Evolutionary conservation across 1,284 basidiomycete species (phyloP).

Genomic region (Volvariella volvacea): DNA sequence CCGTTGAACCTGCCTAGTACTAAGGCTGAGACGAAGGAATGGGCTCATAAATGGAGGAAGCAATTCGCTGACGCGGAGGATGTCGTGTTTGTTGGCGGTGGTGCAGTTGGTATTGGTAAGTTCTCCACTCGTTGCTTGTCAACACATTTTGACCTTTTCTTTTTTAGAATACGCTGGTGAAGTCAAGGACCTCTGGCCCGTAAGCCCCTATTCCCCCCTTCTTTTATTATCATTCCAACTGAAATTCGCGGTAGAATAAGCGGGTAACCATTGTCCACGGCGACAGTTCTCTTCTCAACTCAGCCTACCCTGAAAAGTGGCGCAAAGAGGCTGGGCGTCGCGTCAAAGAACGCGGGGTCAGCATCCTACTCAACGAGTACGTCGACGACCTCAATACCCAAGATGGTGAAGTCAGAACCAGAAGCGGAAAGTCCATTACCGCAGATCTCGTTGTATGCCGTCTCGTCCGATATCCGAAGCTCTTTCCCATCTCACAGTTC

Average conservation of each 20-base stretch:
- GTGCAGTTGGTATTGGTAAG: conserved; percentile 48
- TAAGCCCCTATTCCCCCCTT: conserved; percentile 12
- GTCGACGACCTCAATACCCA: conserved; percentile 39
- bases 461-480: too few relatives aligned
- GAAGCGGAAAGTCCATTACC: conserved; percentile 42
- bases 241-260: conserved; percentile 33
- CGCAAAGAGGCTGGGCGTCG: conserved; percentile 40
- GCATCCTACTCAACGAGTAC: conserved; percentile 48
- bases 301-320: conserved; percentile 48
- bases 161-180: conserved; percentile 45
- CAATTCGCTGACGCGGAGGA: conserved; percentile 36
- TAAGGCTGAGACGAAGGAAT: conserved; percentile 26
- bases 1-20: conserved; percentile 33
- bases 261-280: conserved; percentile 61
- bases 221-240: background rate
- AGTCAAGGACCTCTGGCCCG: conserved; percentile 40
- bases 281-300: conserved; percentile 44
- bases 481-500: too few relatives aligned
- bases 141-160: conserved; percentile 1
- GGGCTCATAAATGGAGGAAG: conserved; percentile 31
- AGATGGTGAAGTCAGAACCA: conserved; percentile 35
- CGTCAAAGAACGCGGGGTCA: conserved; percentile 35
- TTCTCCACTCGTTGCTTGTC: background rate
- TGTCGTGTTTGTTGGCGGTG: conserved; percentile 48
- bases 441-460: conserved; percentile 56